These are phyloP conservation scores for Melastoma malabathricum DNA, from an alignment of 345 rosid species.

Conservation along the genomic window DNA sequence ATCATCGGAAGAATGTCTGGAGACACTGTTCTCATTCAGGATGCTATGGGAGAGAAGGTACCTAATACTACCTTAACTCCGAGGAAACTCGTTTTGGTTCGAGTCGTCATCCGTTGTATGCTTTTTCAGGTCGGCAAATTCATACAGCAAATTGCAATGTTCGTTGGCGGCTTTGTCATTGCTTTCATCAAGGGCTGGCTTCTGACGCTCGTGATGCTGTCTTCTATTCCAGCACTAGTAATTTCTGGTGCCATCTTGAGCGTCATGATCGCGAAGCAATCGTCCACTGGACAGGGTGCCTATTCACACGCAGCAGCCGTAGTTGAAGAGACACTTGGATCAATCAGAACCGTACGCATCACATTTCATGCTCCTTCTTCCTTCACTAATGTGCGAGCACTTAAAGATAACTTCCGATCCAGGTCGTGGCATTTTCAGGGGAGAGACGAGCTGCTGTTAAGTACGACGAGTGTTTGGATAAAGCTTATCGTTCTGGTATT, in stretches of 20 bases:
- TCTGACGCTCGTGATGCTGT: conserved; percentile 33
- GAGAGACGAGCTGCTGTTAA: conserved; percentile 27
- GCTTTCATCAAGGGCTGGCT: conserved; percentile 41
- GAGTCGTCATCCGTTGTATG: not conserved
- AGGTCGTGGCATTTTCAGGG: conserved; percentile 46
- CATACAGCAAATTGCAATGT: conserved; percentile 24
- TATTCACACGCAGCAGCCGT: conserved; percentile 27
- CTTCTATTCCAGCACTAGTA: conserved; percentile 27
- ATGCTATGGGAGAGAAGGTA: conserved; percentile 47
- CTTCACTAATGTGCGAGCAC: not conserved
- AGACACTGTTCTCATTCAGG: conserved; percentile 40
- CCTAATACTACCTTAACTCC: not conserved
- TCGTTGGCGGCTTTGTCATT: conserved; percentile 25
- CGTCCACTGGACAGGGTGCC: conserved; percentile 24
- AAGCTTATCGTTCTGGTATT: conserved; percentile 24
- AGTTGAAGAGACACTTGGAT: conserved; percentile 27
- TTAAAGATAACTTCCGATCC: not conserved
- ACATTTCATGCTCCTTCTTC: not conserved
- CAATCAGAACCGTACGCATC: conserved; percentile 30
- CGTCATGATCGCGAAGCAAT: conserved; percentile 15
- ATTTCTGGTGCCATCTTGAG: conserved; percentile 19
- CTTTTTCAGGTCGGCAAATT: conserved; percentile 34
- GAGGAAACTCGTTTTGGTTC: not conserved
- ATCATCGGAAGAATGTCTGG: conserved; percentile 40
- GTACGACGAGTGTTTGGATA: conserved; percentile 20